A percentile compares a stretch with the other conserved stretches of the same genome.
These are phyloP conservation scores for Cyclotella cryptica DNA, from an alignment of 108 stramenopile genomes.

Conservation along the genomic window DNA sequence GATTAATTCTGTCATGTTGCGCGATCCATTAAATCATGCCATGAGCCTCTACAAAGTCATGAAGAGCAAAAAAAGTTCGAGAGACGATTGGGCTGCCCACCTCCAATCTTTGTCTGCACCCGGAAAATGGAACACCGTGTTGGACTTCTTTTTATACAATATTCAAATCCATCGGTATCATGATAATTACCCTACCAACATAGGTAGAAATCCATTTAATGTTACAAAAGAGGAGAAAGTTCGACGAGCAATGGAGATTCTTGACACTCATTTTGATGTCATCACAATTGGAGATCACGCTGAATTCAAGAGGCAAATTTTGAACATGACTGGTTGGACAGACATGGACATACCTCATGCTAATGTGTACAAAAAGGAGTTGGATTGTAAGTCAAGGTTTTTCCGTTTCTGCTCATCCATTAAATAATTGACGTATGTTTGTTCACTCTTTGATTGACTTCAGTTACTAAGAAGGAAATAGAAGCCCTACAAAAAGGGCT, in stretches of 20 bases:
- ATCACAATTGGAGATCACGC: conserved; percentile 22
- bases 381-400: conserved; percentile 4
- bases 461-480: conserved; percentile 20
- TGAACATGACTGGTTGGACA: conserved; percentile 30
- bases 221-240: conserved; percentile 42
- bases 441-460: background rate
- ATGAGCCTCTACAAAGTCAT: conserved; percentile 46
- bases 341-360: conserved; percentile 24
- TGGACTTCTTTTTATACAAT: conserved; percentile 54
- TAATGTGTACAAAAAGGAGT: conserved; percentile 24
- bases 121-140: conserved; percentile 38
- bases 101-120: conserved; percentile 16
- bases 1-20: conserved; percentile 50
- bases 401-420: background rate
- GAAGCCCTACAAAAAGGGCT: conserved; percentile 25
- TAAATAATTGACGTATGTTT: background rate
- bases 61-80: conserved; percentile 19
- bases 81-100: conserved; percentile 42
- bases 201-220: conserved; percentile 31
- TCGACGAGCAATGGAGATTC: conserved; percentile 14
- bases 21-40: conserved; percentile 53
- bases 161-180: conserved; percentile 30
- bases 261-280: conserved; percentile 28
- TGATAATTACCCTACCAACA: conserved; percentile 30
- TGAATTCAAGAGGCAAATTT: conserved; percentile 10